Conservation (phyloP, 805 yeast species). For the Nakazawaea wyomingensis region DNA sequence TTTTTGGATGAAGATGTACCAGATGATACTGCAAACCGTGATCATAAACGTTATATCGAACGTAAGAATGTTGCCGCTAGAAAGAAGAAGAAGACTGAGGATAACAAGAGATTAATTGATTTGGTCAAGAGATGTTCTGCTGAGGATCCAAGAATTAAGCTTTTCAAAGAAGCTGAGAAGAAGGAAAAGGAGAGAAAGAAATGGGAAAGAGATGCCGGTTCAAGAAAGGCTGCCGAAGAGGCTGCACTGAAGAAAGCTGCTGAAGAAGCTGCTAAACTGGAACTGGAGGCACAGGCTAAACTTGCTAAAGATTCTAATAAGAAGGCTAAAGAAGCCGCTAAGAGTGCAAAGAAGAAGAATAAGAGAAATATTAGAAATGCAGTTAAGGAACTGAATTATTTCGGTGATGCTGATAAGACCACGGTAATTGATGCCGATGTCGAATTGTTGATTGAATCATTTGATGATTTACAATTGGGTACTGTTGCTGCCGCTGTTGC, state of each 20-base stretch:
- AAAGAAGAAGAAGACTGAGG: constrained; percentile 96
- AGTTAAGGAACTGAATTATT: constrained; percentile 79
- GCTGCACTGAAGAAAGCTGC: constrained; percentile 83
- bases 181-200: constrained; percentile 90
- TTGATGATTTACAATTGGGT: constrained; percentile 75
- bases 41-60: constrained; percentile 97
- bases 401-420: constrained; percentile 70
- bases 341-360: constrained; percentile 97
- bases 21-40: constrained; percentile 98
- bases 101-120: constrained; percentile 82
- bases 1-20: constrained; percentile 99
- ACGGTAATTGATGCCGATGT: constrained; percentile 72
- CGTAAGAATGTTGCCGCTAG: constrained; percentile 95
- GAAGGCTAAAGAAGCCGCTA: constrained; percentile 90
- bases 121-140: constrained; percentile 81
- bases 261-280: constrained; percentile 74
- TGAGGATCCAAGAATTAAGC: constrained; percentile 93
- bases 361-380: constrained; percentile 80
- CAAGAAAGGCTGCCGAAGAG: constrained; percentile 93
- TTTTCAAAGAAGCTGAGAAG: constrained; percentile 91
- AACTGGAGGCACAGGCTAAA: constrained; percentile 69
- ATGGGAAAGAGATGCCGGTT: constrained; percentile 98
- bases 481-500: constrained; percentile 66
- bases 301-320: constrained; percentile 58
- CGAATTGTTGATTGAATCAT: constrained; percentile 69